A percentile compares a stretch with the other conserved stretches of the same genome.
These are phyloP conservation scores for Tubosaeta sp. DNA, from an alignment of 768 basidiomycete species.

Conservation along the genomic window DNA sequence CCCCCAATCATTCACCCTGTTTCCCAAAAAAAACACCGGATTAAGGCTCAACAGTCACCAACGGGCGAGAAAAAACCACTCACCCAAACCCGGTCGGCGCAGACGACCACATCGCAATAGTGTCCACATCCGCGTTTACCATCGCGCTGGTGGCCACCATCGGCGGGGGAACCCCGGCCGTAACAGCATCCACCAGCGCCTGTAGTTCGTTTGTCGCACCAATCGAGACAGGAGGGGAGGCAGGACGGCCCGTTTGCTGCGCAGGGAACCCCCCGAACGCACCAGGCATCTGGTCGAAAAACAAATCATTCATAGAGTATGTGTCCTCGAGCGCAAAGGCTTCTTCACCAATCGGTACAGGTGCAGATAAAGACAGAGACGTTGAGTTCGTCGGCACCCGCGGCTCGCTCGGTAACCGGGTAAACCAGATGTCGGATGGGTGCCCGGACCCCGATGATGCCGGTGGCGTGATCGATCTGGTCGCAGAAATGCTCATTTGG, in stretches of 20 bases:
- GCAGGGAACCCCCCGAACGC: constrained; percentile 5
- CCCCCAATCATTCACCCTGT: constrained; percentile 40
- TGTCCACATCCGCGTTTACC: constrained; percentile 41
- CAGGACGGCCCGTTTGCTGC: neutral
- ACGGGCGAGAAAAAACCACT: constrained; percentile 21
- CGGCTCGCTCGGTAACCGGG: constrained; percentile 4
- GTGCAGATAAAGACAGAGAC: neutral
- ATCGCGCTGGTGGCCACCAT: constrained; percentile 5
- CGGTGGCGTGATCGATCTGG: neutral
- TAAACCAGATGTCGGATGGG: constrained; percentile 19
- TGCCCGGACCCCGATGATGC: constrained; percentile 2
- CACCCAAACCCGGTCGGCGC: constrained; percentile 61
- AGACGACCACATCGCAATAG: constrained; percentile 59
- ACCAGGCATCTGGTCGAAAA: constrained; percentile 15
- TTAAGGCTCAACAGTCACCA: neutral
- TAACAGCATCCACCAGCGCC: constrained; percentile 10
- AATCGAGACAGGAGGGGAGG: neutral
- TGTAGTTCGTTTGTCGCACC: constrained; percentile 7
- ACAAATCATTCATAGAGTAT: constrained; percentile 23
- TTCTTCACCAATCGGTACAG: neutral
- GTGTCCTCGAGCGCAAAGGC: constrained; percentile 1
- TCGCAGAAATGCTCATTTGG: constrained; percentile 14
- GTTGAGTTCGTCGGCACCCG: neutral
- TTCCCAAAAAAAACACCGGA: neutral
- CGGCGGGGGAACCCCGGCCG: neutral